Evolutionary conservation across 371 early-diverging fungal genomes (phyloP).

Genomic region (Mucor circinelloides): DNA sequence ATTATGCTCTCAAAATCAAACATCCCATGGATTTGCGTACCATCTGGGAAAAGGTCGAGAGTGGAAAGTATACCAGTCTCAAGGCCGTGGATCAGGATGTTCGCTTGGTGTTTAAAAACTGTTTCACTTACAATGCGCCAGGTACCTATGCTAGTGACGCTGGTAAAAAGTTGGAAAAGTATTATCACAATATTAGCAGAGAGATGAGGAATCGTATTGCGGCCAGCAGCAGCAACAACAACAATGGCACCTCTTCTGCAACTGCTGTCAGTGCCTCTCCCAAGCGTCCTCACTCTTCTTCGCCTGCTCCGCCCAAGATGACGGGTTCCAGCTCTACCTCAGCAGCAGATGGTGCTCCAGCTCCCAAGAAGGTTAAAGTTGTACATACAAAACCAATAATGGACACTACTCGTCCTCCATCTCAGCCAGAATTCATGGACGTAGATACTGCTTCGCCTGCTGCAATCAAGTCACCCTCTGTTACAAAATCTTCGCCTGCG

Average conservation of each 20-base stretch:
- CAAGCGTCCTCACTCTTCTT: neutral
- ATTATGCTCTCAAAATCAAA: slow-evolving; percentile 84
- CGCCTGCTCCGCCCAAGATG: neutral
- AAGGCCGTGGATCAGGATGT: slow-evolving; percentile 63
- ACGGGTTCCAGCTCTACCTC: neutral
- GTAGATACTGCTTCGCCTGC: neutral
- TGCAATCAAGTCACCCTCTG: neutral
- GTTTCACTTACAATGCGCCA: slow-evolving; percentile 86
- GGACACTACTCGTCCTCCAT: neutral
- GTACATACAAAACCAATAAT: neutral
- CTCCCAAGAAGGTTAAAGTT: neutral
- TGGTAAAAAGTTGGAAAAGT: slow-evolving; percentile 69
- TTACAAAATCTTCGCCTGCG: neutral
- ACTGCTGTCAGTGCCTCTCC: neutral
- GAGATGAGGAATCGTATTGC: slow-evolving; percentile 41
- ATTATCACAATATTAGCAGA: slow-evolving; percentile 58
- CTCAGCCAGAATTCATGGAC: neutral
- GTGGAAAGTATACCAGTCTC: slow-evolving; percentile 48
- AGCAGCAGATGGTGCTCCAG: neutral
- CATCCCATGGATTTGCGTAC: slow-evolving; percentile 97
- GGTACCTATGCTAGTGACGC: slow-evolving; percentile 81
- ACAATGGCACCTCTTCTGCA: neutral
- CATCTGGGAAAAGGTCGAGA: slow-evolving; percentile 79
- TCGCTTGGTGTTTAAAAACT: slow-evolving; percentile 80
- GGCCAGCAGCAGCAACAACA: neutral